These are phyloP conservation scores for Penicillium frequentans DNA, from an alignment of 2,329 filamentous ascomycete species.

Conservation along the genomic window DNA sequence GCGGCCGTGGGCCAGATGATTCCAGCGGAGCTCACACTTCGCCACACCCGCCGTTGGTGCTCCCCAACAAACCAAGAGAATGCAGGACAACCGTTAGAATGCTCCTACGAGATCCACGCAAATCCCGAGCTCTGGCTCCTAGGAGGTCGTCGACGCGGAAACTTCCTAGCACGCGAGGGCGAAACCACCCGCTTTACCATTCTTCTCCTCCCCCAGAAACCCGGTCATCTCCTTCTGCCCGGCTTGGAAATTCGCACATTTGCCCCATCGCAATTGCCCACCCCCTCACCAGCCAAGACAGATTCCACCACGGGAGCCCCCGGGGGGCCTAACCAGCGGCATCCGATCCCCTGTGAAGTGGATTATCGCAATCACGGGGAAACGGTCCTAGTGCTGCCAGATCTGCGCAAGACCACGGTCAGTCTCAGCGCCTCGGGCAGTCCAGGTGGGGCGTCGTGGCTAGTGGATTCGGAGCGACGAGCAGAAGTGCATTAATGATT, in stretches of 20 bases:
- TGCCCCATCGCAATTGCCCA: slow-evolving; percentile 41
- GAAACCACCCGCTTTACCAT: slow-evolving; percentile 61
- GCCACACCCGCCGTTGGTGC: slow-evolving; percentile 58
- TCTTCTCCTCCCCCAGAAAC: slow-evolving; percentile 74
- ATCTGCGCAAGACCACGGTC: slow-evolving; percentile 70
- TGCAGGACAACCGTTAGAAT: slow-evolving; percentile 60
- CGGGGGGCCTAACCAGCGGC: slow-evolving; percentile 26
- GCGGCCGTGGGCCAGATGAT: slow-evolving; percentile 50
- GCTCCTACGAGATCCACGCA: slow-evolving; percentile 78
- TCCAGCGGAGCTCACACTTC: slow-evolving; percentile 50
- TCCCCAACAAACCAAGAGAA: slow-evolving; percentile 31
- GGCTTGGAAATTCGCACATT: slow-evolving; percentile 71
- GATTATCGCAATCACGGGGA: slow-evolving; percentile 78
- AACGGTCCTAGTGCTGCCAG: slow-evolving; percentile 70
- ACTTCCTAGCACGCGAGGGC: slow-evolving; percentile 60
- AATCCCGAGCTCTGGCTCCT: slow-evolving; percentile 78
- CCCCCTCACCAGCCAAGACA: slow-evolving; percentile 17
- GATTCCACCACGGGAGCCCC: slow-evolving; percentile 11
- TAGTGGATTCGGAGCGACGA: slow-evolving; percentile 61
- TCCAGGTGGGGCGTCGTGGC: slow-evolving; percentile 59
- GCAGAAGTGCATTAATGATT: slow-evolving; percentile 15
- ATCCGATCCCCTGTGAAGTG: slow-evolving; percentile 65
- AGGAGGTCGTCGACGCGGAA: slow-evolving; percentile 75
- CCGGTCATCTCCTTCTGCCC: slow-evolving; percentile 77
- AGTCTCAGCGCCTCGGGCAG: slow-evolving; percentile 68